Conservation (phyloP, 192 early-diverging fungal species). For the Gigaspora rosea region DNA sequence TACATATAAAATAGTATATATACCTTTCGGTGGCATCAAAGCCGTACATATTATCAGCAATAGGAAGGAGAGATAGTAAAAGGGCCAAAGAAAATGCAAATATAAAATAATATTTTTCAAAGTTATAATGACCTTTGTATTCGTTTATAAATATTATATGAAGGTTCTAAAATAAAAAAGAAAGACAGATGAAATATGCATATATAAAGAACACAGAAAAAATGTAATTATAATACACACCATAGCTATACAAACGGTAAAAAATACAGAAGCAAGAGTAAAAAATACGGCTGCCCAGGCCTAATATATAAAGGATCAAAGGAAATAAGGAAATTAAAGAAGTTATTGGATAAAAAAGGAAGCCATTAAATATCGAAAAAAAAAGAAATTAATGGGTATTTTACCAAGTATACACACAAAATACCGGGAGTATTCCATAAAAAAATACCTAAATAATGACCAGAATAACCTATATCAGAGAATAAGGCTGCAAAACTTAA, state of each 20-base stretch:
- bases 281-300: background rate
- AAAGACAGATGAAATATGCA: background rate
- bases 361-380: background rate
- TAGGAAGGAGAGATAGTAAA: background rate
- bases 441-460: background rate
- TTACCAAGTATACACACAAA: conserved; percentile 1
- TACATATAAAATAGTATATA: too few species aligned
- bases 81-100: background rate
- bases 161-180: conserved; percentile 7
- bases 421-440: background rate
- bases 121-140: conserved; percentile 5
- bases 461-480: background rate
- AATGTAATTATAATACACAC: background rate
- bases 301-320: background rate
- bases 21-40: conserved; percentile 7
- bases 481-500: background rate
- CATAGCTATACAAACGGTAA: conserved; percentile 19
- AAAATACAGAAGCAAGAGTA: background rate
- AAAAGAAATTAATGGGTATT: background rate
- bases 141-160: conserved; percentile 9
- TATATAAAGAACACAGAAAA: background rate
- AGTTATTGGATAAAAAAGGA: background rate
- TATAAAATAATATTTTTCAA: conserved; percentile 10
- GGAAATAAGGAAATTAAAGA: background rate
- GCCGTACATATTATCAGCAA: conserved; percentile 10